Percentiles rank a stretch among this genome's conserved stretches.
phyloP scores from a whole-genome alignment of 345 rosid genomes.

The Pistacia atlantica region DNA sequence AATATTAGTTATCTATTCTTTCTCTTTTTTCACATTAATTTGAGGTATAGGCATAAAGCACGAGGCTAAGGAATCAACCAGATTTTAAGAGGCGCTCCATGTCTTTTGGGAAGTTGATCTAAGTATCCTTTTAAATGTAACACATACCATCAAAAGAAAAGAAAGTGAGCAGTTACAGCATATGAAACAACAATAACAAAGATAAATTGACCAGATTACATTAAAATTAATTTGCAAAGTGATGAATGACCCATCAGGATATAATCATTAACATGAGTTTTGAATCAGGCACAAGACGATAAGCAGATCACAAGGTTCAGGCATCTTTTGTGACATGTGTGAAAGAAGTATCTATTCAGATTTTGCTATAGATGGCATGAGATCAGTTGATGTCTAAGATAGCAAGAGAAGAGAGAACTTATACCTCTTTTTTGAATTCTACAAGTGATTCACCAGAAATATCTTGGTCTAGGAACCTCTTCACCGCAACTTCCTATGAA shows the following conservation, averaged over 20 bases:
- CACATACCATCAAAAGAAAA: neutral
- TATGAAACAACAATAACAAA: neutral
- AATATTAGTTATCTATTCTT: neutral
- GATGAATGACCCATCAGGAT: neutral
- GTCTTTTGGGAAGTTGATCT: neutral
- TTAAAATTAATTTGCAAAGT: neutral
- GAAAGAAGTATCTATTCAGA: neutral
- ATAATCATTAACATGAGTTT: conserved; percentile 8
- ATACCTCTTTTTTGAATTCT: conserved; percentile 91
- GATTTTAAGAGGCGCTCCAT: neutral
- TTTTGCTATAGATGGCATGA: conserved; percentile 12
- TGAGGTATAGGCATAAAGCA: neutral
- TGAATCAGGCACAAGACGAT: neutral
- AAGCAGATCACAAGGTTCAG: neutral
- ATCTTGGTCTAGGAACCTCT: conserved; percentile 89
- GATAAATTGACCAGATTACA: neutral
- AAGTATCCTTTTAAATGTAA: neutral
- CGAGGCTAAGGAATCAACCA: neutral
- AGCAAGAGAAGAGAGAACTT: conserved; percentile 13
- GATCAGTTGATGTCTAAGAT: neutral
- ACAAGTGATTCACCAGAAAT: conserved; percentile 74
- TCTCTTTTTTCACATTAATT: neutral
- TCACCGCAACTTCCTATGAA: conserved; percentile 90
- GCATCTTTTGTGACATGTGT: conserved; percentile 4
- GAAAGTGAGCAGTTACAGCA: neutral